These are phyloP conservation scores for Phyllosticta citrichinensis DNA, from an alignment of 2,329 filamentous ascomycete genomes.

Conservation along the genomic window DNA sequence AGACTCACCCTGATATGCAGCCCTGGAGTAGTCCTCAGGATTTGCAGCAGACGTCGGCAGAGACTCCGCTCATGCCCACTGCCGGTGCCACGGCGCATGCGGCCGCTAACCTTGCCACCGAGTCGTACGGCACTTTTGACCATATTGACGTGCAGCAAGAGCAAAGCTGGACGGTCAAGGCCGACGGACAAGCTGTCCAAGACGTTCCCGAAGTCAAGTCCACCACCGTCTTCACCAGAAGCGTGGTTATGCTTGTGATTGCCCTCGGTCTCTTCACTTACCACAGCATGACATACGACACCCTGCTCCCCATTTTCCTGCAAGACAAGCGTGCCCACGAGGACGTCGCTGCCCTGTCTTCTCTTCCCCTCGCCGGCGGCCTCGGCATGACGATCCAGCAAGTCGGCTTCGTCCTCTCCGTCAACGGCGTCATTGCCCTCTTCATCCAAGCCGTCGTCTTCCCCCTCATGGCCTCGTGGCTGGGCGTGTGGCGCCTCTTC, in stretches of 20 bases:
- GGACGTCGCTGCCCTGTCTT: conserved; percentile 20
- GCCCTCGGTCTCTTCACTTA: conserved; percentile 86
- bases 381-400: conserved; percentile 56
- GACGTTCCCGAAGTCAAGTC: conserved; percentile 16
- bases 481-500: conserved; percentile 60
- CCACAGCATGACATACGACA: conserved; percentile 91
- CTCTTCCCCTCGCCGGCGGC: conserved; percentile 42
- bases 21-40: conserved; percentile 35
- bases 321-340: conserved; percentile 55
- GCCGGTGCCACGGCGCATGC: conserved; percentile 65
- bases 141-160: conserved; percentile 45
- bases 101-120: conserved; percentile 62
- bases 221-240: conserved; percentile 21
- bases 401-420: conserved; percentile 57
- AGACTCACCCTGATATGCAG: conserved; percentile 81
- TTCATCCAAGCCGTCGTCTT: conserved; percentile 65
- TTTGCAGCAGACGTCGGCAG: conserved; percentile 38
- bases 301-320: conserved; percentile 84
- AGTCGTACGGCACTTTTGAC: conserved; percentile 69
- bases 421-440: conserved; percentile 62
- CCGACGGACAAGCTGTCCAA: conserved; percentile 36
- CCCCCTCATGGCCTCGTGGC: conserved; percentile 50
- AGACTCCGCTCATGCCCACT: conserved; percentile 66
- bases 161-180: conserved; percentile 41
- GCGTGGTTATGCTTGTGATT: conserved; percentile 66